These are phyloP conservation scores for Rhodotorula sp. DNA, from an alignment of 1,284 basidiomycete species.

Conservation along the genomic window DNA sequence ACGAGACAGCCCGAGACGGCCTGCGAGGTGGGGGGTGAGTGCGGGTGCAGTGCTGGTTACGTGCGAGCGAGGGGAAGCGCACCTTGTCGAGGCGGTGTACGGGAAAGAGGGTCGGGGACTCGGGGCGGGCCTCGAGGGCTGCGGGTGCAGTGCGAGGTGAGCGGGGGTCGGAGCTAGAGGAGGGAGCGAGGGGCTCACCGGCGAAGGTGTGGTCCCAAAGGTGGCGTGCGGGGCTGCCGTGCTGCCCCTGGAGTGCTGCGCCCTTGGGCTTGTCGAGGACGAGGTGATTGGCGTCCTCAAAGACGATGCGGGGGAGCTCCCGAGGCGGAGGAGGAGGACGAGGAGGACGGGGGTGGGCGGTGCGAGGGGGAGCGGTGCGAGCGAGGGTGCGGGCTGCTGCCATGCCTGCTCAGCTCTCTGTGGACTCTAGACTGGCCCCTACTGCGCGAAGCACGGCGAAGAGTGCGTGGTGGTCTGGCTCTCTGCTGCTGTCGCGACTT, in stretches of 20 bases:
- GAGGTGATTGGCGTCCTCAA: slow-evolving; percentile 15
- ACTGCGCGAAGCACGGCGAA: no score
- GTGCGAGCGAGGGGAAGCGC: not conserved
- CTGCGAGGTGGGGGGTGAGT: slow-evolving; percentile 2
- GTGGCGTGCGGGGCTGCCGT: slow-evolving; percentile 20
- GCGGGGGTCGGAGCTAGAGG: not conserved
- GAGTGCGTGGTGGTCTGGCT: no score
- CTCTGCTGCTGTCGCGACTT: no score
- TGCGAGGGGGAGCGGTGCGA: not conserved
- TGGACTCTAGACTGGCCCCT: no score
- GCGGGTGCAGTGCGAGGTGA: not conserved
- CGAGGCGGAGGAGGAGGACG: not conserved
- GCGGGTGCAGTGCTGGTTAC: not conserved
- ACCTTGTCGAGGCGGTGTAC: slow-evolving; percentile 40
- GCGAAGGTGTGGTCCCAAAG: slow-evolving; percentile 29
- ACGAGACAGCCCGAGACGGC: slow-evolving; percentile 29
- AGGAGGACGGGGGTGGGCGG: not conserved
- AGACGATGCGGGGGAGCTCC: slow-evolving; percentile 1
- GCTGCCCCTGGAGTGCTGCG: slow-evolving; percentile 27
- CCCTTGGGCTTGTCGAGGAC: slow-evolving; percentile 37
- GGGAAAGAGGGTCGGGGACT: slow-evolving; percentile 12
- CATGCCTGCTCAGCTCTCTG: no score
- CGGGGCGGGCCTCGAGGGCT: slow-evolving; percentile 16
- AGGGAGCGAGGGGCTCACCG: not conserved
- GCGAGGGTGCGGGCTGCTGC: not conserved